A percentile compares a stretch with the other conserved stretches of the same genome.
Evolutionary conservation across 2,329 filamentous ascomycete genomes (phyloP).

Genomic region (Trichoderma harzianum): DNA sequence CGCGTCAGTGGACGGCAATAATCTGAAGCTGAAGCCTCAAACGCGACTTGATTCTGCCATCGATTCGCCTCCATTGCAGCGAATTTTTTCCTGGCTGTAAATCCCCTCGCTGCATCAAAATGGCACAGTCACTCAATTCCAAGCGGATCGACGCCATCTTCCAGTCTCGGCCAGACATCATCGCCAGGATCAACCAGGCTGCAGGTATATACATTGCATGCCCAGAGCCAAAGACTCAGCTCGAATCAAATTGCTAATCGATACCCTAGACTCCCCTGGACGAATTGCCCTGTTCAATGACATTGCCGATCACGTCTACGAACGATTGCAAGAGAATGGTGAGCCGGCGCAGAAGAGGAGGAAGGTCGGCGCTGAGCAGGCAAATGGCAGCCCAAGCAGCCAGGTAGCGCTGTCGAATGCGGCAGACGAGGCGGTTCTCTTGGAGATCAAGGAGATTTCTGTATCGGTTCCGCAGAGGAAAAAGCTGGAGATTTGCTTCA

Average conservation of each 20-base stretch:
- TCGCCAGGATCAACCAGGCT: constrained; percentile 50
- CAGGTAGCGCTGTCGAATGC: constrained; percentile 35
- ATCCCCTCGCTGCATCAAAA: constrained; percentile 24
- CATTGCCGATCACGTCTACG: constrained; percentile 50
- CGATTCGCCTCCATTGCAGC: neutral
- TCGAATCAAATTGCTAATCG: neutral
- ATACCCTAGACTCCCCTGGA: constrained; percentile 45
- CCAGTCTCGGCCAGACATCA: constrained; percentile 53
- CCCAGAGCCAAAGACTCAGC: neutral
- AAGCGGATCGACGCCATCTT: constrained; percentile 52
- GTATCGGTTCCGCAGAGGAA: constrained; percentile 66
- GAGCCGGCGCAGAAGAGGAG: constrained; percentile 52
- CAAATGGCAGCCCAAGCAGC: constrained; percentile 23
- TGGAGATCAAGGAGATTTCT: constrained; percentile 64
- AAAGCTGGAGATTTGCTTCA: constrained; percentile 65
- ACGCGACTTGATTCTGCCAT: neutral
- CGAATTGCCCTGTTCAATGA: constrained; percentile 54
- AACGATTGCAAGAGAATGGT: constrained; percentile 38
- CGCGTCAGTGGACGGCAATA: neutral
- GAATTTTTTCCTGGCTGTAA: neutral
- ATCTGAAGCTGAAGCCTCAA: neutral
- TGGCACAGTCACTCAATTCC: constrained; percentile 46
- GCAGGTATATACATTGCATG: constrained; percentile 40
- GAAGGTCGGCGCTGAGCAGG: constrained; percentile 43
- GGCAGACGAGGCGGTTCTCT: constrained; percentile 49